A percentile compares a stretch with the other conserved stretches of the same genome.
phyloP scores from a whole-genome alignment of 495 filamentous ascomycete genomes.

The Penicillium chermesinum region DNA sequence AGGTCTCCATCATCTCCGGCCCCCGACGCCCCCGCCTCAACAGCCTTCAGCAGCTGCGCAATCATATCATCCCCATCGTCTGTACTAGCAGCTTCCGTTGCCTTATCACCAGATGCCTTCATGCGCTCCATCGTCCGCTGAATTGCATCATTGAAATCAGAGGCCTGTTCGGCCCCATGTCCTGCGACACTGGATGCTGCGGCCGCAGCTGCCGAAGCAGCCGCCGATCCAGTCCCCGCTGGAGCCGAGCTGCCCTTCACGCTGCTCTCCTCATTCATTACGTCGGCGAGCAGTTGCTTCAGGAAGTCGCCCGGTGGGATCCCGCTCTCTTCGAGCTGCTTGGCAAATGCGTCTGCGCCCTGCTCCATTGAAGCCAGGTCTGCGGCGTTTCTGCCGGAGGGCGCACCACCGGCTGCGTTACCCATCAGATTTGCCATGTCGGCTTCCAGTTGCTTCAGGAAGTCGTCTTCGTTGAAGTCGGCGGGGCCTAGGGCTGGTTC shows the following conservation, averaged over 20 bases:
- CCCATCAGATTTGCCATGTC: slow-evolving; percentile 82
- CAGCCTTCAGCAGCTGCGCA: slow-evolving; percentile 77
- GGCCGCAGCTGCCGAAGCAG: slow-evolving; percentile 3
- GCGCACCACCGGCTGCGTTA: slow-evolving; percentile 24
- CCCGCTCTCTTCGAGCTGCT: slow-evolving; percentile 72
- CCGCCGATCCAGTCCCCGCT: neutral
- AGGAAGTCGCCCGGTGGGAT: slow-evolving; percentile 71
- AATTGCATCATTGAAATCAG: slow-evolving; percentile 86
- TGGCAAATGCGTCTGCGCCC: slow-evolving; percentile 56
- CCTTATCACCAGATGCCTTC: slow-evolving; percentile 77
- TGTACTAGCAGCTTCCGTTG: slow-evolving; percentile 63
- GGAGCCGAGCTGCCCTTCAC: slow-evolving; percentile 19
- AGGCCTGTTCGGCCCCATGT: slow-evolving; percentile 24
- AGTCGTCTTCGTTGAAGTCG: slow-evolving; percentile 53
- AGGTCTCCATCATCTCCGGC: slow-evolving; percentile 78
- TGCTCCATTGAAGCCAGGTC: slow-evolving; percentile 29
- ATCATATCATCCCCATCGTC: slow-evolving; percentile 75
- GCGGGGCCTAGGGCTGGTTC: slow-evolving; percentile 10
- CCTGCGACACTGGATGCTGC: slow-evolving; percentile 16
- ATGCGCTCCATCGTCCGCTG: slow-evolving; percentile 88
- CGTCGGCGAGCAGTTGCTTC: slow-evolving; percentile 71
- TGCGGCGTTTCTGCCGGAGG: slow-evolving; percentile 6
- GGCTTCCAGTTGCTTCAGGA: slow-evolving; percentile 74
- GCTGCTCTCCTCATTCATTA: slow-evolving; percentile 73
- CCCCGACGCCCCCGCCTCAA: slow-evolving; percentile 55